phyloP scores from a whole-genome alignment of 2,329 filamentous ascomycete species.

The Exophiala bonariae region DNA sequence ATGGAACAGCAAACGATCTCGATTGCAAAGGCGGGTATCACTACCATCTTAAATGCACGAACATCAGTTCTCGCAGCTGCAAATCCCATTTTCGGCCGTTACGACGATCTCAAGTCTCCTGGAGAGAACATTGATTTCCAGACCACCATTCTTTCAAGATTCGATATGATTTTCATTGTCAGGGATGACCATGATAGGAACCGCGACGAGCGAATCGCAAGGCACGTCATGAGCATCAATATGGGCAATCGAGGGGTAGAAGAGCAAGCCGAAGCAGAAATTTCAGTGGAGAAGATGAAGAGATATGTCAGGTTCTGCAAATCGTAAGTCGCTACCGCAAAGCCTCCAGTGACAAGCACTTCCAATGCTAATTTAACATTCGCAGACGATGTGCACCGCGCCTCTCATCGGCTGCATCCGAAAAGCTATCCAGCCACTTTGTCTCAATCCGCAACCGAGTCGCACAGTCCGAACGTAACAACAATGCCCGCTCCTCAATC shows the following conservation, averaged over 20 bases:
- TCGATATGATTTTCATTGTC: constrained; percentile 99
- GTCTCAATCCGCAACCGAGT: constrained; percentile 94
- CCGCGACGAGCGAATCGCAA: constrained; percentile 90
- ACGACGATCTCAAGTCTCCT: constrained; percentile 96
- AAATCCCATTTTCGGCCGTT: constrained; percentile 95
- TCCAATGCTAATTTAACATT: constrained; percentile 3
- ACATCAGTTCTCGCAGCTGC: constrained; percentile 94
- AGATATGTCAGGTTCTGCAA: constrained; percentile 97
- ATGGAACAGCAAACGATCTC: constrained; percentile 99
- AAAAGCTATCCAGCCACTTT: constrained; percentile 96
- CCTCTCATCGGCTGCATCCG: constrained; percentile 84
- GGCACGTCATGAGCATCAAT: constrained; percentile 95
- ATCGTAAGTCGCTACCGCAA: constrained; percentile 60
- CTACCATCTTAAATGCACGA: constrained; percentile 92
- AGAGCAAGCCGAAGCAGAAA: constrained; percentile 81
- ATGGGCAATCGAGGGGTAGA: constrained; percentile 85
- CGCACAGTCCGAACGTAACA: constrained; percentile 83
- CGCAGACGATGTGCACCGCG: constrained; percentile 83
- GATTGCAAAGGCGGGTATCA: constrained; percentile 94
- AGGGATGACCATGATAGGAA: constrained; percentile 88
- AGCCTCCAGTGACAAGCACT: not conserved
- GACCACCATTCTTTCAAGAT: constrained; percentile 95
- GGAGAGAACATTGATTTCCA: constrained; percentile 99
- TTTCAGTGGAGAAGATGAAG: constrained; percentile 95
- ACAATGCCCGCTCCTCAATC: constrained; percentile 87